phyloP scores from a whole-genome alignment of 2,329 filamentous ascomycete species.

The Drechslera avenae region DNA sequence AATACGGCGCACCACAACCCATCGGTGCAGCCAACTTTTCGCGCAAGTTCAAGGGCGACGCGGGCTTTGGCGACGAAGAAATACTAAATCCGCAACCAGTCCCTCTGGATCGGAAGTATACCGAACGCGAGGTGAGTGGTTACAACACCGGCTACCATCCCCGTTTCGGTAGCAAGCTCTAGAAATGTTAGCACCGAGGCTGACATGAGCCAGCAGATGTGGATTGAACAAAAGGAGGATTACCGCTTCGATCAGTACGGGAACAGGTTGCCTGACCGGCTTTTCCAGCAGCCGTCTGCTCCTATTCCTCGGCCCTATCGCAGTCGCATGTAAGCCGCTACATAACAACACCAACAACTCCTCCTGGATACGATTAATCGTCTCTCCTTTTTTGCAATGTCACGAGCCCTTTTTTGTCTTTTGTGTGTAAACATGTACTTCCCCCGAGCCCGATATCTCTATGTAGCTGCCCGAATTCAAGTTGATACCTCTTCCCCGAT shows the following conservation, averaged over 20 bases:
- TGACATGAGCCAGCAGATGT: constrained; percentile 30
- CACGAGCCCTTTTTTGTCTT: constrained; percentile 13
- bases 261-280: constrained; percentile 40
- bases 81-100: constrained; percentile 48
- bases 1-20: constrained; percentile 41
- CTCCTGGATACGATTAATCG: constrained; percentile 14
- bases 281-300: constrained; percentile 22
- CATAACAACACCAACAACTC: neutral
- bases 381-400: constrained; percentile 5
- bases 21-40: constrained; percentile 37
- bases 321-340: constrained; percentile 34
- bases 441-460: constrained; percentile 9
- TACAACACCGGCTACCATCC: constrained; percentile 13
- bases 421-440: constrained; percentile 8
- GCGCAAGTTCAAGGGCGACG: constrained; percentile 43
- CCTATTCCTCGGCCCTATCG: constrained; percentile 31
- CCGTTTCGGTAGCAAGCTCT: constrained; percentile 16
- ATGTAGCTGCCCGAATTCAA: constrained; percentile 17
- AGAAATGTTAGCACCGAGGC: constrained; percentile 12
- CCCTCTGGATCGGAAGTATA: constrained; percentile 33
- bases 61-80: constrained; percentile 46
- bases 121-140: constrained; percentile 43
- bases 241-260: constrained; percentile 45
- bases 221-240: constrained; percentile 47
- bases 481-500: constrained; percentile 13